Evolutionary conservation across 805 yeast genomes (phyloP), one percentile per base, ranked within the genome.

Genomic region (Millerozyma acaciae): DNA sequence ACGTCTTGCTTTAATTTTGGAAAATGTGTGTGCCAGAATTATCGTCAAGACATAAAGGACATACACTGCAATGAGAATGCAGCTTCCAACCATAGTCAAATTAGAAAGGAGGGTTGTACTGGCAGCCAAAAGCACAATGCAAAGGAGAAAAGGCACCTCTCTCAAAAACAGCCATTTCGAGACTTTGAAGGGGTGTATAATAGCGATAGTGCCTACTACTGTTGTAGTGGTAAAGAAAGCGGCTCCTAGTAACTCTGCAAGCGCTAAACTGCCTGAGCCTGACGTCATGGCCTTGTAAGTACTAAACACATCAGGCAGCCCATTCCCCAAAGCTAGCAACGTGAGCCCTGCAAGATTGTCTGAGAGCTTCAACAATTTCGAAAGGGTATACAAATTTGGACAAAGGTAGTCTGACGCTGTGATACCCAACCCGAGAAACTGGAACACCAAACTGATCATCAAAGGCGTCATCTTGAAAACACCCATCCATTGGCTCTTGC

Each of bases 221-320:
- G 86, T 81, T 1, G 90, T 77, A 3, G 84, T 70, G 12, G 89
- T 76, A 50, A 93, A 88, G 28, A 84, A 75, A 0, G 94, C 84
- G 2, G 96, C 93, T 1, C 98, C 97, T 20, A 88, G 59, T n/a
- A 90, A 64, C 53, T 89, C 97, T 1, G 96, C 93, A 5, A 90
- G 60, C 0, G 97, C 97, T 51, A 90, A 62, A 0, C 86, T 73
- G 0, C 82, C 76, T 1, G 85, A 75, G n/a, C 76, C 80, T 1
- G 77, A 60, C 8, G 71, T 68, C 76, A 93, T 74, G 3, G 97
- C 95, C 30, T 81, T 79, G 52, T 78, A 85, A 0, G 96, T 87
- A 29, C 90, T 75, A 22, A 88, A 73, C 3, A 90, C 77, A 55
- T 90, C 98, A 0, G 97, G 96, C 0, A 94, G 72, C 3, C 96